phyloP scores from a whole-genome alignment of 1,139 yeast species.

The Kodamaea sp. region DNA sequence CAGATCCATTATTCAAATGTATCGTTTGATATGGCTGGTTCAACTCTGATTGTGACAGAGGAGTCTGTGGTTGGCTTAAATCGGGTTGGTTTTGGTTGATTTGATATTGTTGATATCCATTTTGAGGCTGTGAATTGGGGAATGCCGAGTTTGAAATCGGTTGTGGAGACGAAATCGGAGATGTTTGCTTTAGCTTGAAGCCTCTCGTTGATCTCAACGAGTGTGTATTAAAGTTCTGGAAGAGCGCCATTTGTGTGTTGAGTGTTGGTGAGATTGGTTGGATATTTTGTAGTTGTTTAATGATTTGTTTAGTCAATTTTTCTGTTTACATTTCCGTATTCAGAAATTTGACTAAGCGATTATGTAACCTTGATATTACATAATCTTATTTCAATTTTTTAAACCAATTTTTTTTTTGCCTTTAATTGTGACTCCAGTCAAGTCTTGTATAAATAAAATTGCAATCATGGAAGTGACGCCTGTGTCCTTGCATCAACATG shows the following conservation, averaged over 20 bases:
- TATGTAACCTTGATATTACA: neutral
- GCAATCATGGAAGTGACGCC: slow-evolving; percentile 10
- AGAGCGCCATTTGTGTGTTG: slow-evolving; percentile 42
- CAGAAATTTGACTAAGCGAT: neutral
- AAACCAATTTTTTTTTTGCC: slow-evolving; percentile 3
- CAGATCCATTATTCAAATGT: slow-evolving; percentile 9
- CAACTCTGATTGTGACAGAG: slow-evolving; percentile 22
- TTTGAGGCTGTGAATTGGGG: slow-evolving; percentile 20
- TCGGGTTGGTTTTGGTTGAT: slow-evolving; percentile 19
- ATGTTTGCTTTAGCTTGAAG: slow-evolving; percentile 42
- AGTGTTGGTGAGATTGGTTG: neutral
- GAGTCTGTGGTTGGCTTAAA: slow-evolving; percentile 3
- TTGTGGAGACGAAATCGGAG: slow-evolving; percentile 44
- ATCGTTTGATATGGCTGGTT: slow-evolving; percentile 19
- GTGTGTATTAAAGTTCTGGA: slow-evolving; percentile 57
- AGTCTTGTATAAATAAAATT: neutral
- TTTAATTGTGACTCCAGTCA: neutral
- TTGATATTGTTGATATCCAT: slow-evolving; percentile 15
- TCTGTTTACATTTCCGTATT: neutral
- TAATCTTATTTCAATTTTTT: slow-evolving; percentile 2
- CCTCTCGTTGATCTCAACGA: slow-evolving; percentile 54
- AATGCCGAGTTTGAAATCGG: slow-evolving; percentile 33
- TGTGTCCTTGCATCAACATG: slow-evolving; percentile 2
- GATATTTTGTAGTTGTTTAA: neutral
- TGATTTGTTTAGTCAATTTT: neutral